A percentile compares a stretch with the other conserved stretches of the same genome.
Conservation (phyloP, 768 basidiomycete species). For the Cystoderma amianthinum region DNA sequence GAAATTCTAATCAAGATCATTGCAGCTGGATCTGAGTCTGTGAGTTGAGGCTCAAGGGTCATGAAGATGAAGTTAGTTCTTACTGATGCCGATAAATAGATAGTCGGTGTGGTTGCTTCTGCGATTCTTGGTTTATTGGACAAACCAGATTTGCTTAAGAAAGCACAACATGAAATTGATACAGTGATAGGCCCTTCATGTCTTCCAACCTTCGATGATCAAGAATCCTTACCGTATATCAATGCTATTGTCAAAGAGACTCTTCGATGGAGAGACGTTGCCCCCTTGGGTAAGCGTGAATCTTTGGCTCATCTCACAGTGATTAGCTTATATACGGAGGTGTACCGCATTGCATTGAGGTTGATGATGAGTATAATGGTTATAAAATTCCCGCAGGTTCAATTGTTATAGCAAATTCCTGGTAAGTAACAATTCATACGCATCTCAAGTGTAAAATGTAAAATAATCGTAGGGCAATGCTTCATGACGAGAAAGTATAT, state of each 20-base stretch:
- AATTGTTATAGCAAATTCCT: constrained; percentile 2
- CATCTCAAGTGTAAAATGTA: background rate
- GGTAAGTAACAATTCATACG: background rate
- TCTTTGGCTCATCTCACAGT: background rate
- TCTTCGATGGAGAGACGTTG: background rate
- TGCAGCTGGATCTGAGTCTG: background rate
- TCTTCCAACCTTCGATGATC: constrained; percentile 2
- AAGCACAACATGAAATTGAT: constrained; percentile 4
- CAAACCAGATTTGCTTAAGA: background rate
- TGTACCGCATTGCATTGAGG: constrained; percentile 1
- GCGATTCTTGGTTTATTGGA: background rate
- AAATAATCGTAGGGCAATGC: constrained; percentile 7
- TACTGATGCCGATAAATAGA: constrained; percentile 1
- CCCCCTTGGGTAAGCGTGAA: constrained; percentile 2
- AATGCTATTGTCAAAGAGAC: constrained; percentile 2
- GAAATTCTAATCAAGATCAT: background rate
- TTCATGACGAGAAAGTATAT: constrained; percentile 8
- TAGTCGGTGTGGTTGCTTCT: background rate
- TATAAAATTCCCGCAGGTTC: constrained; percentile 1
- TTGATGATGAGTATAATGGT: constrained; percentile 1
- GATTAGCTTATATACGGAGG: background rate
- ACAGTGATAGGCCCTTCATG: background rate
- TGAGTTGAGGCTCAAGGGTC: constrained; percentile 17
- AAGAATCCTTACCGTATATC: background rate
- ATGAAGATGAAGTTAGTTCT: constrained; percentile 4